Evolutionary conservation across 305 asterid genomes (phyloP).

Genomic region (Stenogyne calaminthoides): DNA sequence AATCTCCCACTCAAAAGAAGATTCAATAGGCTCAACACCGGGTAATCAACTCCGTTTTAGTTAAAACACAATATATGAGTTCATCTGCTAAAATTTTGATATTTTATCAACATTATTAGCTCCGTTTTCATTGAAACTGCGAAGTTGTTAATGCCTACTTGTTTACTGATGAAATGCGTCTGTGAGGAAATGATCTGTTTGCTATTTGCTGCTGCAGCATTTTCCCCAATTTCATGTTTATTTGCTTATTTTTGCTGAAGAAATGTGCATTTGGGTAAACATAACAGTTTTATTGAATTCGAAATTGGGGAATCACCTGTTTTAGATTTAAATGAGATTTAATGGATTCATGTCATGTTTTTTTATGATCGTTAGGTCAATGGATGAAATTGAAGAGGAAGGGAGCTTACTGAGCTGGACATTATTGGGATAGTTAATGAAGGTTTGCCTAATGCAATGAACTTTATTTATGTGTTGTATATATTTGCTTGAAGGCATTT

Average conservation of each 20-base stretch:
- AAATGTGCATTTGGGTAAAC: not conserved
- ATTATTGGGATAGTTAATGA: constrained; percentile 46
- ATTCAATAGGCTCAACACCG: constrained; percentile 21
- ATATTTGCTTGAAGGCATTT: not conserved
- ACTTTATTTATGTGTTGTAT: not conserved
- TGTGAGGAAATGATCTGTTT: not conserved
- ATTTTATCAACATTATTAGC: too few relatives aligned
- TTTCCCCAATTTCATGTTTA: not conserved
- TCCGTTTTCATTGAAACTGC: not conserved
- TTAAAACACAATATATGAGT: too few relatives aligned
- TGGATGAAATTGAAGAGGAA: constrained; percentile 33
- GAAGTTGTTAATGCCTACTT: not conserved
- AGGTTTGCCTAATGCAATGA: constrained; percentile 42
- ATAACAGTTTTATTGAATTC: not conserved
- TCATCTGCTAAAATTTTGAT: too few relatives aligned
- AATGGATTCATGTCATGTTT: constrained; percentile 7
- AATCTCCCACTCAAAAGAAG: constrained; percentile 50
- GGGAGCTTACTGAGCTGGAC: constrained; percentile 53
- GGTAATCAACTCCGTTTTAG: constrained; percentile 34
- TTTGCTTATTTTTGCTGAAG: not conserved
- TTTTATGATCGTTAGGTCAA: constrained; percentile 35
- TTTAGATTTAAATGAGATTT: constrained; percentile 18
- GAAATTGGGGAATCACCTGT: not conserved
- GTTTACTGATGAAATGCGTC: not conserved
- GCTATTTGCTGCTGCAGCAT: not conserved